These are phyloP conservation scores for Dipodascopsis uninucleata DNA, from an alignment of 805 yeast species.

Conservation along the genomic window DNA sequence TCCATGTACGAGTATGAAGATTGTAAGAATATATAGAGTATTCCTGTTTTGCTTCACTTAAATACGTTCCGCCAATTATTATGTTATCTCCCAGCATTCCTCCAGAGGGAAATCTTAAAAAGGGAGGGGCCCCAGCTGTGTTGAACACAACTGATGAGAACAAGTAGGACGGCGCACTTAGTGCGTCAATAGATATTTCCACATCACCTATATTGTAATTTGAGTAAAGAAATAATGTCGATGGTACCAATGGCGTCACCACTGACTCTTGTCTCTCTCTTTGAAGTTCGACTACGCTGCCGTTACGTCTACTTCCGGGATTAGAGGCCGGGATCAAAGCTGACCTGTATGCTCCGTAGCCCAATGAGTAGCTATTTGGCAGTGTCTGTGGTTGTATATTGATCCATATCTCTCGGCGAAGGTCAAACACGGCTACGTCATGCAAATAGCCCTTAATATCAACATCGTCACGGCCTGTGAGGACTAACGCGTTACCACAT, in stretches of 20 bases:
- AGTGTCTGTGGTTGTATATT: conserved; percentile 3
- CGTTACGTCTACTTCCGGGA: no score
- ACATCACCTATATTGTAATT: conserved; percentile 9
- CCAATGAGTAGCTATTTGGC: not conserved
- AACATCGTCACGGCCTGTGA: conserved; percentile 27
- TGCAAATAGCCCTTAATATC: conserved; percentile 15
- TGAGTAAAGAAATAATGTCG: conserved; percentile 13
- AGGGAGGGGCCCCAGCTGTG: conserved; percentile 15
- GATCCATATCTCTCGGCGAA: conserved; percentile 13
- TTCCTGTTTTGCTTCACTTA: conserved; percentile 2
- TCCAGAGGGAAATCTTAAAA: conserved; percentile 19
- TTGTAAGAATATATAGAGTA: conserved; percentile 16
- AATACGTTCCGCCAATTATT: conserved; percentile 13
- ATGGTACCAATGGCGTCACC: conserved; percentile 1
- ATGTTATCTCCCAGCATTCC: conserved; percentile 17
- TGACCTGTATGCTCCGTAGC: conserved; percentile 18
- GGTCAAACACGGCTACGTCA: conserved; percentile 16
- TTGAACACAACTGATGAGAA: conserved; percentile 1
- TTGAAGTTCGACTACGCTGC: conserved; percentile 1
- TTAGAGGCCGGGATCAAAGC: conserved; percentile 4
- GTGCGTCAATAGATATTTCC: conserved; percentile 8
- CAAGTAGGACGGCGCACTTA: conserved; percentile 2
- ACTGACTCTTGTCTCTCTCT: not conserved
- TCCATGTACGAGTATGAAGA: conserved; percentile 7
- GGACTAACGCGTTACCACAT: conserved; percentile 13